Conservation (phyloP, 2,329 filamentous ascomycete species). For the Zasmidium angulare region DNA sequence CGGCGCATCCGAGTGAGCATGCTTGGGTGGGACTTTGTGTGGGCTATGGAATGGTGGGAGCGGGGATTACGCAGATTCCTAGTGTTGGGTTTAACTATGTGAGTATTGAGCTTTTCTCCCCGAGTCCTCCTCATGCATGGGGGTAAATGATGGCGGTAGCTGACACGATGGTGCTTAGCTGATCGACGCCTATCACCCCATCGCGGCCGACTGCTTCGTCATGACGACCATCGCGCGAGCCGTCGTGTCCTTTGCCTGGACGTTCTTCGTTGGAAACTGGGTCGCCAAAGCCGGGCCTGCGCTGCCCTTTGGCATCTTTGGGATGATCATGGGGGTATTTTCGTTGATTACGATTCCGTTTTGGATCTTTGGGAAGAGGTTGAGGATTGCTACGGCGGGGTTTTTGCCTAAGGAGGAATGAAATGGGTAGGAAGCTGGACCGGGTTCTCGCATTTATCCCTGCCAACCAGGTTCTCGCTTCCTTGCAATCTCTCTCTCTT, state of each 20-base stretch:
- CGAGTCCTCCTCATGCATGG: too few species aligned
- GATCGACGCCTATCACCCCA: slow-evolving; percentile 51
- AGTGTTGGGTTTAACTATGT: slow-evolving; percentile 46
- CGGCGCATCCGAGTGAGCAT: slow-evolving; percentile 36
- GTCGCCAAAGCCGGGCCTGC: slow-evolving; percentile 44
- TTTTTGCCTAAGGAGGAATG: slow-evolving; percentile 18
- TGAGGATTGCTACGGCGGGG: slow-evolving; percentile 41
- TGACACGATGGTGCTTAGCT: slow-evolving; percentile 34
- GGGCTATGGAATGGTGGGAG: slow-evolving; percentile 42
- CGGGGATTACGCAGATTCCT: slow-evolving; percentile 44
- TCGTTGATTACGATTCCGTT: slow-evolving; percentile 39
- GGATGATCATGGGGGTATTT: slow-evolving; percentile 53
- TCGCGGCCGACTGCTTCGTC: slow-evolving; percentile 55
- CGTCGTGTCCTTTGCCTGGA: slow-evolving; percentile 55
- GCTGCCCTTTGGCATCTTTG: slow-evolving; percentile 55
- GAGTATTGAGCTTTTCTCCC: slow-evolving; percentile 7
- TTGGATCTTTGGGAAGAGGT: slow-evolving; percentile 41
- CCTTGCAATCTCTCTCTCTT: too few species aligned
- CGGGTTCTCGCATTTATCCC: too few species aligned
- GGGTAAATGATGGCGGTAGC: too few species aligned
- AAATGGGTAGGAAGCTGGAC: too few species aligned
- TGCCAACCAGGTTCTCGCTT: too few species aligned
- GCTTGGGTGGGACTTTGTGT: slow-evolving; percentile 43
- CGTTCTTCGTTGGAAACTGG: slow-evolving; percentile 55
- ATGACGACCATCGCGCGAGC: slow-evolving; percentile 52